Percentiles rank a stretch among this genome's conserved stretches.
Conservation (phyloP, 176 grass and related monocot genomes). For the Rhynchospora tenuis region DNA sequence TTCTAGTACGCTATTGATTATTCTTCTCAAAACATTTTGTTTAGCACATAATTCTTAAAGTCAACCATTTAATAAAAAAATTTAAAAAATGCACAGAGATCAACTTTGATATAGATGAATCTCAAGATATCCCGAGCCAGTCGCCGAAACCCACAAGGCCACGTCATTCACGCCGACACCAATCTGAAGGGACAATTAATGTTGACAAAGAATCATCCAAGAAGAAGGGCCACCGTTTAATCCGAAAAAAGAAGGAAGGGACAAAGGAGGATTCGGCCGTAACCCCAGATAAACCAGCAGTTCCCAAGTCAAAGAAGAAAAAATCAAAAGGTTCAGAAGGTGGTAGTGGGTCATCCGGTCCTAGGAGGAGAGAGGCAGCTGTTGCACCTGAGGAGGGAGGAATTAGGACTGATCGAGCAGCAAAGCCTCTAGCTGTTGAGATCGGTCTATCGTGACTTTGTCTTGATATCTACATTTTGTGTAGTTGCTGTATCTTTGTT, state of each 20-base stretch:
- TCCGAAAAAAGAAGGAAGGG: conserved; percentile 50
- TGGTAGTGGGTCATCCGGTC: not conserved
- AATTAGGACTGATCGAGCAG: not conserved
- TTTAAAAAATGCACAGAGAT: conserved; percentile 43
- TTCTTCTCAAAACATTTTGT: not conserved
- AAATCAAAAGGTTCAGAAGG: conserved; percentile 48
- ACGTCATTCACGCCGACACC: conserved; percentile 53
- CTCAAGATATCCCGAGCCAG: conserved; percentile 25
- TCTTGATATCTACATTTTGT: conserved; percentile 17
- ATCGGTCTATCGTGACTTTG: conserved; percentile 12
- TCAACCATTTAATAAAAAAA: not conserved
- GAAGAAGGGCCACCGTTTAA: conserved; percentile 24
- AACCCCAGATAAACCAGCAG: conserved; percentile 45
- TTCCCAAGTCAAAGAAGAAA: conserved; percentile 92
- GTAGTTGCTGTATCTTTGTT: conserved; percentile 9
- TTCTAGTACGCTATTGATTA: not conserved
- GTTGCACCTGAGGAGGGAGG: conserved; percentile 26
- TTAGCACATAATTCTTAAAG: not conserved
- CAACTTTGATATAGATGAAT: conserved; percentile 43
- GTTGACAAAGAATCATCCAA: conserved; percentile 27
- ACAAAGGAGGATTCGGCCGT: conserved; percentile 30
- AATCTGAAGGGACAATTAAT: conserved; percentile 53
- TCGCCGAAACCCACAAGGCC: conserved; percentile 25
- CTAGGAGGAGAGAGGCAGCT: conserved; percentile 18
- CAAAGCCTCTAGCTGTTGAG: not conserved